Evolutionary conservation across 768 basidiomycete species (phyloP).

Genomic region (Chalciporus piperatus): DNA sequence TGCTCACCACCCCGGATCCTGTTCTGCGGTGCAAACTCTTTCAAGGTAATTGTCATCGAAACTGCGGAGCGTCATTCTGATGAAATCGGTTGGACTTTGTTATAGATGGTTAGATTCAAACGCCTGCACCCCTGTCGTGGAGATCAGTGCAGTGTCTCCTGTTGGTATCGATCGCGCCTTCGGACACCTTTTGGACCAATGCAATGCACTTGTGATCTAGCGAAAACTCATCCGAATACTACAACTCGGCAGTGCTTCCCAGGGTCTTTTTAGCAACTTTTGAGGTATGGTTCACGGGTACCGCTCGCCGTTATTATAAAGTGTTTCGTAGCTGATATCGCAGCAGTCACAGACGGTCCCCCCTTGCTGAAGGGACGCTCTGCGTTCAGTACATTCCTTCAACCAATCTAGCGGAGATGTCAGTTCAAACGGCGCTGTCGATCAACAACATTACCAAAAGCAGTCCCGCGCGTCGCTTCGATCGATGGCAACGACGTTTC

Average conservation of each 20-base stretch:
- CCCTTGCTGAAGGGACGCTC: neutral
- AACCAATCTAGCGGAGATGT: neutral
- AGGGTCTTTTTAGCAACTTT: slow-evolving; percentile 10
- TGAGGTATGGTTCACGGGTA: slow-evolving; percentile 2
- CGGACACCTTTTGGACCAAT: neutral
- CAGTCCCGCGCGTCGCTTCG: neutral
- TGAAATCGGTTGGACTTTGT: slow-evolving; percentile 2
- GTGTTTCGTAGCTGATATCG: neutral
- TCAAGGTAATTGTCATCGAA: neutral
- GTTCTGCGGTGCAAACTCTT: slow-evolving; percentile 2
- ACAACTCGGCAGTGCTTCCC: neutral
- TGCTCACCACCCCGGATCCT: neutral
- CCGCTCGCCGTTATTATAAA: too few relatives aligned
- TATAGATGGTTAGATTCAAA: slow-evolving; percentile 8
- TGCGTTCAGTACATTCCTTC: neutral
- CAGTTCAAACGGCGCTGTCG: neutral
- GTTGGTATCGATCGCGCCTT: slow-evolving; percentile 1
- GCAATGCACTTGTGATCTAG: neutral
- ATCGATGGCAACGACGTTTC: neutral
- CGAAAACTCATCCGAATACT: neutral
- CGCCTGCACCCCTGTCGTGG: slow-evolving; percentile 8
- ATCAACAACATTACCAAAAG: neutral
- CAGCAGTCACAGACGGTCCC: neutral
- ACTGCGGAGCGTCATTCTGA: slow-evolving; percentile 3
- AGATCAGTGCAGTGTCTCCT: neutral